These are phyloP conservation scores for Oryza meridionalis DNA, from an alignment of 176 grass and related monocot genomes.

Conservation along the genomic window DNA sequence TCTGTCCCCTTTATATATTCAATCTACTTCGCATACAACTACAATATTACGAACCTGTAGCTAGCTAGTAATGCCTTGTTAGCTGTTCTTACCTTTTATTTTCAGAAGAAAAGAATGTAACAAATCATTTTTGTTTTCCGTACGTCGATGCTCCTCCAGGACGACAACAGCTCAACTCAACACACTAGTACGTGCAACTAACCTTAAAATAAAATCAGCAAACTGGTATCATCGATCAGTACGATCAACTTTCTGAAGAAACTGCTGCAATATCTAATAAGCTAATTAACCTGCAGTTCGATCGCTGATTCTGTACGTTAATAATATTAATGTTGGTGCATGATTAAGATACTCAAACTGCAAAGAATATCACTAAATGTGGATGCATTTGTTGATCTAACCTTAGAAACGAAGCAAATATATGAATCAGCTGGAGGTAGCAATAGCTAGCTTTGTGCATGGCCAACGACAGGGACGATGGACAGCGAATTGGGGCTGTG, in stretches of 20 bases:
- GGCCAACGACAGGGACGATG: conserved; percentile 10
- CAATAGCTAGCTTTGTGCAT: not conserved
- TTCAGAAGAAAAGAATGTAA: not conserved
- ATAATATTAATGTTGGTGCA: conserved; percentile 16
- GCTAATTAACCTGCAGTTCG: not conserved
- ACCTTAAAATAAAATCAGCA: not conserved
- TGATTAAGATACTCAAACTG: not conserved
- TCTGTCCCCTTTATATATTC: not conserved
- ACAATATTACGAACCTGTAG: not conserved
- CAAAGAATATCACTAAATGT: not conserved
- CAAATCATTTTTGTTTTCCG: not conserved
- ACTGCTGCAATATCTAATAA: not conserved
- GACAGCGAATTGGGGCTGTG: conserved; percentile 28
- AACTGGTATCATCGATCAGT: not conserved
- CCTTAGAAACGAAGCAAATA: conserved; percentile 38
- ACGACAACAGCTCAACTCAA: not conserved
- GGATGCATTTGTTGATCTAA: not conserved
- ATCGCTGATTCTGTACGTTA: not conserved
- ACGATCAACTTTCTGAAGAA: not conserved
- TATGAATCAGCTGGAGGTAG: not conserved
- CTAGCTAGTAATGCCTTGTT: not conserved
- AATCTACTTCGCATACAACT: too few species aligned
- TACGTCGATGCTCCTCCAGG: not conserved
- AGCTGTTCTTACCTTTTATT: conserved; percentile 16
- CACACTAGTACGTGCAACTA: not conserved